A percentile compares a stretch with the other conserved stretches of the same genome.
Conservation (phyloP, 78 protist genomes). For the Blattamonas nauphoetae region DNA sequence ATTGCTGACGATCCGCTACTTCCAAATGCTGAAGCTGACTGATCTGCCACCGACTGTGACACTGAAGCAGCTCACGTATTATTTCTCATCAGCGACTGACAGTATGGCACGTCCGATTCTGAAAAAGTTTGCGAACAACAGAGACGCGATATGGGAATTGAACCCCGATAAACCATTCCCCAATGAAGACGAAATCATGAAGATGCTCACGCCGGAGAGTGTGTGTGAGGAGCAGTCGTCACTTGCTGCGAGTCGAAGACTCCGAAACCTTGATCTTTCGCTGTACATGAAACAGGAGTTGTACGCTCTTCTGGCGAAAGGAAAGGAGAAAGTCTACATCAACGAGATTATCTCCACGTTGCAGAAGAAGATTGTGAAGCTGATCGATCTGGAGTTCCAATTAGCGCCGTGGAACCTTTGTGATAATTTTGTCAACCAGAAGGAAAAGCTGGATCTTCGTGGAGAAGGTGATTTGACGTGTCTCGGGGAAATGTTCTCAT, state of each 20-base stretch:
- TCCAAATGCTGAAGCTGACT: neutral
- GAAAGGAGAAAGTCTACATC: too few relatives aligned
- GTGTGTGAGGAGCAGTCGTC: neutral
- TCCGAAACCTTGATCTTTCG: too few relatives aligned
- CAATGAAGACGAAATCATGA: neutral
- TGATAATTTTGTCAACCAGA: too few relatives aligned
- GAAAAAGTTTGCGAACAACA: neutral
- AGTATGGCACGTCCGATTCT: neutral
- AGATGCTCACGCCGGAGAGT: neutral
- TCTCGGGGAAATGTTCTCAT: neutral
- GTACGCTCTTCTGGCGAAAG: too few relatives aligned
- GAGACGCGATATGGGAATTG: neutral
- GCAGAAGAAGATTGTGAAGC: too few relatives aligned
- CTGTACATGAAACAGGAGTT: too few relatives aligned
- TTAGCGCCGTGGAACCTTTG: constrained; percentile 4
- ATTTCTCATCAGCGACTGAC: neutral
- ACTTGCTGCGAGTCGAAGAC: neutral
- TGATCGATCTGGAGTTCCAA: neutral
- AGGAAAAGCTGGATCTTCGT: neutral
- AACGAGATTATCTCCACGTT: too few relatives aligned
- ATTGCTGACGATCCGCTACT: neutral
- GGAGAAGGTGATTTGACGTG: neutral
- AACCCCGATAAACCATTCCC: neutral
- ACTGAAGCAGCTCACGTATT: neutral
- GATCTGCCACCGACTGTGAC: neutral